Evolutionary conservation across 148 eudicot genomes (phyloP).

Genomic region (Nepenthes mirabilis): DNA sequence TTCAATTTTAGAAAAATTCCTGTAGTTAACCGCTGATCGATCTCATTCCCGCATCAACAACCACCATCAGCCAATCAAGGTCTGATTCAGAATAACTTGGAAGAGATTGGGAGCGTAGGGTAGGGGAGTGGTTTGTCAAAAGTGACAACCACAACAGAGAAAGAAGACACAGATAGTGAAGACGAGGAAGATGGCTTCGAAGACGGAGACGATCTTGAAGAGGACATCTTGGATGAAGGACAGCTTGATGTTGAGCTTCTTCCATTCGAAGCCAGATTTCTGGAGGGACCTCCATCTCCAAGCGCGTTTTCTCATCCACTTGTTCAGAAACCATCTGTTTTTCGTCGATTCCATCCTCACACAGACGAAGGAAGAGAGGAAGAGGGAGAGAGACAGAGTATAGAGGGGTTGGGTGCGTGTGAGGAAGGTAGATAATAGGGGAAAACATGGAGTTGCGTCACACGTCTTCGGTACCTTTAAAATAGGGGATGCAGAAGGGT

Average conservation of each 20-base stretch:
- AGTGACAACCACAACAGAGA: slow-evolving; percentile 45
- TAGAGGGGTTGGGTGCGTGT: too few species aligned
- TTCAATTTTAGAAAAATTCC: too few species aligned
- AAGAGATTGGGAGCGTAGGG: background rate
- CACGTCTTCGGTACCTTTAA: too few species aligned
- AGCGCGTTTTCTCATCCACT: slow-evolving; percentile 19
- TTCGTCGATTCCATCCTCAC: background rate
- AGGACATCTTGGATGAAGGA: slow-evolving; percentile 26
- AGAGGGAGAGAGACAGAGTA: too few species aligned
- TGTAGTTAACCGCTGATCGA: too few species aligned
- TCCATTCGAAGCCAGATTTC: slow-evolving; percentile 20
- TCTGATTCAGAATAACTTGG: too few species aligned
- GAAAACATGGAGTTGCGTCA: too few species aligned
- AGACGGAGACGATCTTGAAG: slow-evolving; percentile 32
- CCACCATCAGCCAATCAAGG: too few species aligned
- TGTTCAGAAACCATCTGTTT: slow-evolving; percentile 11
- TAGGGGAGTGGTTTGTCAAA: slow-evolving; percentile 8
- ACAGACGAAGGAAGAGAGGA: too few species aligned
- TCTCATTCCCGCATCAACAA: too few species aligned
- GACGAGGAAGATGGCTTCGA: slow-evolving; percentile 33
- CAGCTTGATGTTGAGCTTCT: slow-evolving; percentile 14
- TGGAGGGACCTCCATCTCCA: slow-evolving; percentile 24
- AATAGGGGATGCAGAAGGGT: too few species aligned
- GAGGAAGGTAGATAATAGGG: too few species aligned
- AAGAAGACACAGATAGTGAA: slow-evolving; percentile 44